A percentile compares a stretch with the other conserved stretches of the same genome.
Conservation (phyloP, 495 filamentous ascomycete genomes). For the Polyplosphaeria fusca region DNA sequence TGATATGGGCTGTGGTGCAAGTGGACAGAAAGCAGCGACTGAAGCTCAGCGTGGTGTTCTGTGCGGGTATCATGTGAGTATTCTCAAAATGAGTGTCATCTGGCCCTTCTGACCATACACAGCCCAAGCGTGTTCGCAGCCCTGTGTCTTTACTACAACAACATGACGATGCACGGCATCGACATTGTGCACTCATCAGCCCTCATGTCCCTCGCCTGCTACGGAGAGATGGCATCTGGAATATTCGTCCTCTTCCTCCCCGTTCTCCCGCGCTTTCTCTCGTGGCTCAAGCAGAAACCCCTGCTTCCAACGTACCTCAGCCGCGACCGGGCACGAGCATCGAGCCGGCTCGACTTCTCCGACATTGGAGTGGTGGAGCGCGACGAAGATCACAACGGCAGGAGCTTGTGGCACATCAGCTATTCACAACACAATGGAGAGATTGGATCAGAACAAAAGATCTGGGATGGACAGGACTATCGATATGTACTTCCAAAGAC, state of each 20-base stretch:
- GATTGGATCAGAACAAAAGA: too few species aligned
- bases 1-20: conserved; percentile 10
- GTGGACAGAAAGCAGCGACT: not conserved
- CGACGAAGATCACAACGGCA: not conserved
- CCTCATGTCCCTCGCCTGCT: conserved; percentile 12
- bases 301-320: not conserved
- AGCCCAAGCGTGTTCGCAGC: conserved; percentile 9
- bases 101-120: not conserved
- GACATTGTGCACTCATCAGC: conserved; percentile 6
- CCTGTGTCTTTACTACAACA: conserved; percentile 13
- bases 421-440: conserved; percentile 7
- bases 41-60: conserved; percentile 10
- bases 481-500: too few species aligned
- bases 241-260: conserved; percentile 22
- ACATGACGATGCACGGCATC: not conserved
- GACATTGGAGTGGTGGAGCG: not conserved
- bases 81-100: not conserved
- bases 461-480: too few species aligned
- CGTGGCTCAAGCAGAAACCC: not conserved
- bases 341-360: not conserved
- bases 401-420: conserved; percentile 13
- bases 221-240: conserved; percentile 15
- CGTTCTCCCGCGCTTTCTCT: conserved; percentile 13
- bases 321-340: not conserved
- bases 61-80: conserved; percentile 9